Evolutionary conservation across 768 basidiomycete genomes (phyloP), one percentile per base, ranked within the genome.

Genomic region (Lentinula detonsa): DNA sequence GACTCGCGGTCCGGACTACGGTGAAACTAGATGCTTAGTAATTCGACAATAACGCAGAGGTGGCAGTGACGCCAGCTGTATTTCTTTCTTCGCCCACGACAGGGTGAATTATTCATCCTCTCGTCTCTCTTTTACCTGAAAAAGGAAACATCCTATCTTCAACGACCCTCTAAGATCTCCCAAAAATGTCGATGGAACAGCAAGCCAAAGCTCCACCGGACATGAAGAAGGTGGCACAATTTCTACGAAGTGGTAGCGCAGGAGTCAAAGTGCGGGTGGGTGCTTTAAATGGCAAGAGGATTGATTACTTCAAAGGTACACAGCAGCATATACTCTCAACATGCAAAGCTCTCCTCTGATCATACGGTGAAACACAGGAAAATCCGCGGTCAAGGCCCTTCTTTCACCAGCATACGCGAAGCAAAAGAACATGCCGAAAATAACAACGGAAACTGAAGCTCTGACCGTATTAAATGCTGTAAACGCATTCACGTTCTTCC

Each of bases 281-380:
- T 21, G 90, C 95, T 8, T 76, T 98, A 68, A 93, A 93, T 67
- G 96, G 96, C 23, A 97, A 96, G 74, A 87, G 96, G 39, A 76
- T 95, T 56, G 96, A 98, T 74, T 99, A 98, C 76, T 99, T 98
- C 81, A 99, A 95, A 79, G 97, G 96, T 95, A 56, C 66, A 81
- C 69, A 39, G 8, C 28, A 31, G 5, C 28, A 28, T 28, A 28
- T 31, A 45, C 33, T 16, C 48, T 40, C 42, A 21, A 35, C 33
- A n/a, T 43, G 13, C 34, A 34, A 16, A n/a, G 7, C 21, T 35
- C 51, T 18, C 31, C 16, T 18, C 35, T 13, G 31, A 51, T 33
- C 21, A 13, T 40, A 28, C 39, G 23, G 16, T 45, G n/a, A 43
- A 49, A 54, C 54, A 16, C 66, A 98, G 96, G 97, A 69, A 95